Evolutionary conservation across 768 basidiomycete species (phyloP), one percentile per base, ranked within the genome.

Genomic region (Mycena haematopus): DNA sequence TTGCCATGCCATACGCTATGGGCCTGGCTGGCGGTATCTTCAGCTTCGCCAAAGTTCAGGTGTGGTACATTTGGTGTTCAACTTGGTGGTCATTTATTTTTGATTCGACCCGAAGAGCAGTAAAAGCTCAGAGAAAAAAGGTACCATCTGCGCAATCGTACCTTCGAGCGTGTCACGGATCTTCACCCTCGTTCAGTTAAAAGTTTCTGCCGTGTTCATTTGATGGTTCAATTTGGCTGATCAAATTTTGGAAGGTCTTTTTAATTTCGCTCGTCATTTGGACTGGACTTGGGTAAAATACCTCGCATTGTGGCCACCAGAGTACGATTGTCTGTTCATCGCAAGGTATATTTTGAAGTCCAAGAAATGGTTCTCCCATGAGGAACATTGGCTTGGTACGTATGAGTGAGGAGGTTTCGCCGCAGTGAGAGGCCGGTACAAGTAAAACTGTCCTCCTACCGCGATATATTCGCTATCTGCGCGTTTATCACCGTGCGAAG

Each of bases 401-500:
- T n/a, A n/a, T n/a, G n/a, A n/a, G n/a, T n/a, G n/a, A n/a, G n/a
- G 40, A 42, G 19, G 40, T 42, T n/a, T 42, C 40, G 45, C 45
- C 45, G 22, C 45, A 25, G 22, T 5, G 22, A 47, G 7, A n/a
- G n/a, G n/a, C n/a, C n/a, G n/a, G n/a, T 22, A 24, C 22, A 24
- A 45, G 14, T 27, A 47, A 47, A 47, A 47, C 6, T 47, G 46
- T 17, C 14, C 25, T 7, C 14, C 11, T 2, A 5, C 25, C 15
- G 7, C 46, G 19, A 10, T 29, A 47, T 55, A 44, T 50, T 31
- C 31, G 38, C 27, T 56, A 62, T 62, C 60, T 53, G 52, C 46
- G 60, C 54, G 46, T 44, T 56, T 40, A 62, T 62, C 60, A 50
- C 54, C 56, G 60, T 56, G 60, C n/a, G 60, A 62, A 49, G 27